phyloP scores from a whole-genome alignment of 73 alveolate genomes.

The Durusdinium trenchii region DNA sequence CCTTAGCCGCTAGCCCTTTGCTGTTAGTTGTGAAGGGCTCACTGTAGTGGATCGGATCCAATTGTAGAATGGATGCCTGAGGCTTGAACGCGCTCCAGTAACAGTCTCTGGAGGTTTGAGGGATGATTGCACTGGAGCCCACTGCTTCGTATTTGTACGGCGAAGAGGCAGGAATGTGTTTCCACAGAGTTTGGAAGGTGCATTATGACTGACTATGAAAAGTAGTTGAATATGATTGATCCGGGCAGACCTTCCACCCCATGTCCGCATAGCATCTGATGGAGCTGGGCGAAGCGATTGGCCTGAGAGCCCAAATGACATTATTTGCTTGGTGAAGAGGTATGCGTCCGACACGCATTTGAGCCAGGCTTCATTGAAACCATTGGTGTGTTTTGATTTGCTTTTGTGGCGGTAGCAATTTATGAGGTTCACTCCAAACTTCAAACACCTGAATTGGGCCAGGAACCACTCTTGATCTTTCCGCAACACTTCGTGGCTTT shows the following conservation, averaged over 20 bases:
- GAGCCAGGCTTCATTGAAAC: too few relatives aligned
- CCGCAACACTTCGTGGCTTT: neutral
- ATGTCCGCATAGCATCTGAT: neutral
- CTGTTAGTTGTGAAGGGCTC: too few relatives aligned
- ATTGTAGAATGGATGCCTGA: too few relatives aligned
- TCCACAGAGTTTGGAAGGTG: neutral
- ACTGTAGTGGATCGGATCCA: too few relatives aligned
- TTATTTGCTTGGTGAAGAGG: constrained; percentile 17
- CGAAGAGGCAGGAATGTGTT: neutral
- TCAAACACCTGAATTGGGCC: neutral
- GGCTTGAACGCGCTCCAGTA: neutral
- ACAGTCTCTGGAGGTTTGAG: neutral
- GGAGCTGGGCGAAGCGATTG: neutral
- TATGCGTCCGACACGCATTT: neutral
- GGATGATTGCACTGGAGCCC: constrained; percentile 13
- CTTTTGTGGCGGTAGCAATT: neutral
- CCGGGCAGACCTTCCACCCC: constrained; percentile 7
- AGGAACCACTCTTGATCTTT: constrained; percentile 19
- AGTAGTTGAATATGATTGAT: too few relatives aligned
- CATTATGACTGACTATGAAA: neutral
- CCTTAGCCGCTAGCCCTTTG: too few relatives aligned
- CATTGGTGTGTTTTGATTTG: too few relatives aligned
- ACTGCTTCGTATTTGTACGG: neutral
- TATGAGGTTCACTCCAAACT: neutral
- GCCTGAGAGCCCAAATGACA: neutral